Conservation (phyloP, 805 yeast genomes). For the Candida sphagnicola region DNA sequence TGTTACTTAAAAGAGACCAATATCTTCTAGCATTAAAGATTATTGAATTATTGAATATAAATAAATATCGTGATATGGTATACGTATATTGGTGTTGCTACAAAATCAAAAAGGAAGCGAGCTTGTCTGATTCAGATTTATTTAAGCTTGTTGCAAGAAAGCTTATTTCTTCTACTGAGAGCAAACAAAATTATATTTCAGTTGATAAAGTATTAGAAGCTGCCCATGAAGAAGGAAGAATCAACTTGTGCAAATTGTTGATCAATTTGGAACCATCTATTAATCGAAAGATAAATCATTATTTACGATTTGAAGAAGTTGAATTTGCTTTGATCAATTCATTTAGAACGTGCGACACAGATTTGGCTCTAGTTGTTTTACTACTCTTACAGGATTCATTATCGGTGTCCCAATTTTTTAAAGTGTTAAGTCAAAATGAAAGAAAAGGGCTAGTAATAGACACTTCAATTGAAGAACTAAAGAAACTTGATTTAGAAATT, state of each 20-base stretch:
- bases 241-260: constrained; percentile 61
- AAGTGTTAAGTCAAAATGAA: constrained; percentile 51
- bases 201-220: constrained; percentile 56
- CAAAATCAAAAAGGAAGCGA: constrained; percentile 55
- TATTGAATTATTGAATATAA: constrained; percentile 43
- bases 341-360: constrained; percentile 56
- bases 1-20: constrained; percentile 55
- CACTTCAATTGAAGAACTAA: constrained; percentile 23
- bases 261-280: constrained; percentile 65
- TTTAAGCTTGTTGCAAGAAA: constrained; percentile 46
- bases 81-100: constrained; percentile 79
- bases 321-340: constrained; percentile 67
- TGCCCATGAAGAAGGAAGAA: constrained; percentile 81
- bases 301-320: constrained; percentile 68
- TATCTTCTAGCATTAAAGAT: constrained; percentile 64
- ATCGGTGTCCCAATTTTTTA: constrained; percentile 65
- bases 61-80: constrained; percentile 39
- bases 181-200: constrained; percentile 40
- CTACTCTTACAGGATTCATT: constrained; percentile 50
- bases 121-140: constrained; percentile 56
- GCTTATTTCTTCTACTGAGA: constrained; percentile 25
- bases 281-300: constrained; percentile 51
- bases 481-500: constrained; percentile 11
- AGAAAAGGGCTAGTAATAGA: constrained; percentile 23
- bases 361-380: constrained; percentile 56